These are phyloP conservation scores for Magnaporthiopsis poae DNA, from an alignment of 2,329 filamentous ascomycete genomes.

Conservation along the genomic window DNA sequence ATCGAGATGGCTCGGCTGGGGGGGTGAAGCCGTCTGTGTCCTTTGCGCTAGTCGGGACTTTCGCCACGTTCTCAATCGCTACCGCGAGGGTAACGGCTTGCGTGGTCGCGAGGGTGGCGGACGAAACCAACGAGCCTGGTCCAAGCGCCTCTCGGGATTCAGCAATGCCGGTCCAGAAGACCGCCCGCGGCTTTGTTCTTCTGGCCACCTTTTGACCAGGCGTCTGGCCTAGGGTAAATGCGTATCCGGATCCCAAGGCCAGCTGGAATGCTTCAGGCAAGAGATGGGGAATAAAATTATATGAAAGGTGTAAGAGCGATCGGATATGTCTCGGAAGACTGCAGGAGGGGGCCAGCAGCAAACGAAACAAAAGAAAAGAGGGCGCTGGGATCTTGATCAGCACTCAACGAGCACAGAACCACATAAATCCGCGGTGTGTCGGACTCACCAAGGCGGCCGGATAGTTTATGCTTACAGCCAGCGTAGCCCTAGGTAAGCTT, in stretches of 20 bases:
- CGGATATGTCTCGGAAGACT: not conserved
- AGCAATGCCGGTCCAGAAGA: not conserved
- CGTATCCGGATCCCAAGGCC: not conserved
- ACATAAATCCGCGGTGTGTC: not conserved
- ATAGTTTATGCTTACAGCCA: not conserved
- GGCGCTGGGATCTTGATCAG: not conserved
- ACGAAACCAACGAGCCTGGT: not conserved
- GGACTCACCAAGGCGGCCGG: not conserved
- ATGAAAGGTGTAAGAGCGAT: not conserved
- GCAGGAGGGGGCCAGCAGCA: too few species aligned
- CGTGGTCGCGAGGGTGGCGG: not conserved
- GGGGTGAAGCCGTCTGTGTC: not conserved
- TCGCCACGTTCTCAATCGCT: not conserved
- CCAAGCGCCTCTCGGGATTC: not conserved
- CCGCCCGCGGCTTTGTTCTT: not conserved
- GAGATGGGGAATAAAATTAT: not conserved
- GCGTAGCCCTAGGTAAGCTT: too few species aligned
- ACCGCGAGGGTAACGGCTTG: not conserved
- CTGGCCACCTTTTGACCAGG: not conserved
- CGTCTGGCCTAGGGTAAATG: not conserved
- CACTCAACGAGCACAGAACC: not conserved
- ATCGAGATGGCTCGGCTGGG: not conserved
- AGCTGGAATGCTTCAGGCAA: not conserved
- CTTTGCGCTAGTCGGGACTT: not conserved
- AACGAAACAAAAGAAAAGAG: not conserved